A percentile compares a stretch with the other conserved stretches of the same genome.
phyloP scores from a whole-genome alignment of 73 alveolate species.

The Paramecium sonneborni region DNA sequence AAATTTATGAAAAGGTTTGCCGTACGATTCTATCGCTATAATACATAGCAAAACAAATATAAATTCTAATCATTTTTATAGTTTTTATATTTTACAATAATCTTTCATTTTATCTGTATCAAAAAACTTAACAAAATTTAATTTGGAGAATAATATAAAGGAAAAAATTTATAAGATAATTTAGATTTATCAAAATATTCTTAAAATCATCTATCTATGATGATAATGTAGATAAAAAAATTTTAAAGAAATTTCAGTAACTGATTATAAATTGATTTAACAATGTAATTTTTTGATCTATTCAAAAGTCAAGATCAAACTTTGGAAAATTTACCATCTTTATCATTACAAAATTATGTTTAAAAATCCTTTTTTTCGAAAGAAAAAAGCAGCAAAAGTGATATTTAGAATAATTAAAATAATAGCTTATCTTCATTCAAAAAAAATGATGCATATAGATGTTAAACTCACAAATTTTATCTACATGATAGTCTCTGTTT shows the following conservation, averaged over 20 bases:
- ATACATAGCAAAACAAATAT: too few species aligned
- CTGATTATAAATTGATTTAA: background rate
- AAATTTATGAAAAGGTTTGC: background rate
- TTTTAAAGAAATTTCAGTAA: conserved; percentile 4
- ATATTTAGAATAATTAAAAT: conserved; percentile 5
- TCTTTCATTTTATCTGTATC: too few species aligned
- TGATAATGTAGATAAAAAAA: background rate
- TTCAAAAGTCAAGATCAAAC: conserved; percentile 42
- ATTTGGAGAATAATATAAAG: background rate
- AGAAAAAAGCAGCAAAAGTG: conserved; percentile 30
- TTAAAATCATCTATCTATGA: background rate
- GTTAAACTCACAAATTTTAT: conserved; percentile 84
- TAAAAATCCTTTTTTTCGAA: conserved; percentile 37
- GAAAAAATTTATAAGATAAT: background rate
- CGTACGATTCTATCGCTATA: background rate
- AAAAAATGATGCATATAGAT: conserved; percentile 83
- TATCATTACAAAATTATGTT: background rate
- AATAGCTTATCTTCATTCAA: conserved; percentile 74
- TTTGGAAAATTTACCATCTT: conserved; percentile 6
- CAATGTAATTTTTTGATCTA: conserved; percentile 46
- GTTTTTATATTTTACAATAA: too few species aligned
- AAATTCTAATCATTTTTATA: too few species aligned
- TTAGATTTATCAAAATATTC: background rate
- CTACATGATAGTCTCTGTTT: conserved; percentile 73
- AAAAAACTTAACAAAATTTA: background rate